Evolutionary conservation across 176 grass and related monocot genomes (phyloP), one percentile per base, ranked within the genome.

Genomic region (Oryza longistaminata): DNA sequence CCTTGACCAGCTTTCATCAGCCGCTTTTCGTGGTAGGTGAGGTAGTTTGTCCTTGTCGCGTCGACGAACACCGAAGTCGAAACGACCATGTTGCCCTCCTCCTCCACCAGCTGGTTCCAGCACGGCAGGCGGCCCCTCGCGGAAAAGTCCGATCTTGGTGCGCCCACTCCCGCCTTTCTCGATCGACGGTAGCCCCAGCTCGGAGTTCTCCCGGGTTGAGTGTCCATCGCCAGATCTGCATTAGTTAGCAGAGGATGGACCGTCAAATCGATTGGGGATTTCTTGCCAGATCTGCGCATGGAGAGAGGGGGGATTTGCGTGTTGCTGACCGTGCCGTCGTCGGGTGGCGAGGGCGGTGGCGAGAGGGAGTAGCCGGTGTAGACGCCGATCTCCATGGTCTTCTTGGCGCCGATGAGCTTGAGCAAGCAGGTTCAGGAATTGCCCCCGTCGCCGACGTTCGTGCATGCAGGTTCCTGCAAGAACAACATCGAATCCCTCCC

Each of bases 111-210:
- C 48, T 87, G 64, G 82, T 97, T n/a, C 95, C 6, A 97, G 92
- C 6, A 97, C 35, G 95, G 92, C 2, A 97, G 87, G 95, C 95
- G 2, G 89, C 24, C 95, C 95, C 73, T 92, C 92, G 40, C 92
- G 95, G 90, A 97, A 97, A n/a, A n/a, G 85, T 97, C 91, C n/a
- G 89, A 97, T 95, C 92, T 97, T 97, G 89, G n/a, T 97, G 95
- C 26, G 90, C 92, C 19, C n/a, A 97, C 86, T 64, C 95, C 95
- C 39, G 95, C 95, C 69, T 97, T 93, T n/a, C 83, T 95, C 71
- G 72, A 97, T 95, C 49, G 79, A 79, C 11, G 95, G 95, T 44
- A 95, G 82, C 14, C 95, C 95, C 2, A 97, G 85, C 85, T 97
- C 95, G 86, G 90, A 97, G 89, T 95, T 93, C 80, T 97, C 92